These are phyloP conservation scores for Pythium aristosporum DNA, from an alignment of 352 stramenopile genomes.

Conservation along the genomic window DNA sequence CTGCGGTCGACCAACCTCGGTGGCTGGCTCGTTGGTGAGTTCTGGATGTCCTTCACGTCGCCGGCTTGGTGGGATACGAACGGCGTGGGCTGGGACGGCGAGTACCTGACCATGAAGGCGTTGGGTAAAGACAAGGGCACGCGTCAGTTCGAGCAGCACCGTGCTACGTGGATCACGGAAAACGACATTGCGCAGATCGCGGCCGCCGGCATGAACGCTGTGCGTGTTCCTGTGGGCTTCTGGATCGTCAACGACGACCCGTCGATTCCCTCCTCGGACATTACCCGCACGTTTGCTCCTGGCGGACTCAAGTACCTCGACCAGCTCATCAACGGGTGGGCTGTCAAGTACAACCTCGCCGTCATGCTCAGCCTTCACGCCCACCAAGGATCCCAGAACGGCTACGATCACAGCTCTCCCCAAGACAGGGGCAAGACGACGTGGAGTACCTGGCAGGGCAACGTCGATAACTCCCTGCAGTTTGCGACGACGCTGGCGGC, in stretches of 20 bases:
- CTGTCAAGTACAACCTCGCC: slow-evolving; percentile 46
- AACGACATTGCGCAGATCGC: slow-evolving; percentile 46
- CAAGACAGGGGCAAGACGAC: too few relatives aligned
- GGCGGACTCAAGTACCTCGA: slow-evolving; percentile 49
- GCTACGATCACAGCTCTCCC: slow-evolving; percentile 47
- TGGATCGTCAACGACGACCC: slow-evolving; percentile 48
- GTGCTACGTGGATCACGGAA: slow-evolving; percentile 54
- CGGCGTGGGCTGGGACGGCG: slow-evolving; percentile 24
- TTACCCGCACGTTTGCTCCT: slow-evolving; percentile 17
- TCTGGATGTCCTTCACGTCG: slow-evolving; percentile 39
- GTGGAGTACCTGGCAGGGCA: not conserved
- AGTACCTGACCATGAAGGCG: slow-evolving; percentile 18
- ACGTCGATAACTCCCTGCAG: slow-evolving; percentile 32
- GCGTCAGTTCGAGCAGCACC: slow-evolving; percentile 55
- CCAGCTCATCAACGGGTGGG: slow-evolving; percentile 49
- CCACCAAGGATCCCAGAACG: slow-evolving; percentile 60
- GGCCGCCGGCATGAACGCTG: slow-evolving; percentile 31
- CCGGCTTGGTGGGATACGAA: slow-evolving; percentile 15
- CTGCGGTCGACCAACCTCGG: slow-evolving; percentile 49
- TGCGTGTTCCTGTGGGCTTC: slow-evolving; percentile 43
- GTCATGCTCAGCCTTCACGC: slow-evolving; percentile 61
- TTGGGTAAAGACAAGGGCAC: slow-evolving; percentile 25
- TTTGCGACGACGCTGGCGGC: slow-evolving; percentile 39
- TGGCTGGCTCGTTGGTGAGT: slow-evolving; percentile 31
- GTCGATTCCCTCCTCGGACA: too few relatives aligned